These are phyloP conservation scores for Skeletonema potamos DNA, from an alignment of 108 stramenopile genomes.

Conservation along the genomic window DNA sequence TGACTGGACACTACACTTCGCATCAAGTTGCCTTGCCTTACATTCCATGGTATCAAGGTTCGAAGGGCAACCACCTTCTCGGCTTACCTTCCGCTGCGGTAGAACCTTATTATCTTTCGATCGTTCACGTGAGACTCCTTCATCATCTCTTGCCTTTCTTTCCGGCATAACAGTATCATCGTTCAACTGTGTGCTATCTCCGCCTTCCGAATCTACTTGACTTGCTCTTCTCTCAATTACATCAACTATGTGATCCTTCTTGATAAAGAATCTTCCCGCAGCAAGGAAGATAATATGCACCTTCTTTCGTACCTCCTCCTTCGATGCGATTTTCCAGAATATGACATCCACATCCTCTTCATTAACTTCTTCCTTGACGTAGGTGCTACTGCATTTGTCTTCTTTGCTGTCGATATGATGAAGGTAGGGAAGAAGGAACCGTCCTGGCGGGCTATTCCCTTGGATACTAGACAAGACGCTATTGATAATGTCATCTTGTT, in stretches of 20 bases:
- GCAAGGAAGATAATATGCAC: conserved; percentile 22
- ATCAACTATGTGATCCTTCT: not conserved
- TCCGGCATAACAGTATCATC: not conserved
- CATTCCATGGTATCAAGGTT: not conserved
- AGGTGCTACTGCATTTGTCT: not conserved
- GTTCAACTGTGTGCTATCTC: not conserved
- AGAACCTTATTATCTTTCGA: too few relatives aligned
- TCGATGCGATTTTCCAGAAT: conserved; percentile 16
- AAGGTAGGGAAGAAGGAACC: conserved; percentile 29
- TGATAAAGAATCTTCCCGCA: conserved; percentile 19
- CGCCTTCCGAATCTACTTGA: not conserved
- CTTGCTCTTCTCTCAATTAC: not conserved
- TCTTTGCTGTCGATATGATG: not conserved
- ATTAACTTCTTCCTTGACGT: too few relatives aligned
- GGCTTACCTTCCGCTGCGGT: too few relatives aligned
- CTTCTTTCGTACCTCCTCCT: conserved; percentile 6
- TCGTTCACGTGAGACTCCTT: too few relatives aligned
- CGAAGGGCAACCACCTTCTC: too few relatives aligned
- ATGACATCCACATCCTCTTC: not conserved
- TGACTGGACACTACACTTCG: not conserved
- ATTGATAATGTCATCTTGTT: conserved; percentile 4
- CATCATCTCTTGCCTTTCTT: not conserved
- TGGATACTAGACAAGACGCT: conserved; percentile 13
- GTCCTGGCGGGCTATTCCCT: conserved; percentile 25
- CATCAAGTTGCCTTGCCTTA: too few relatives aligned